A percentile compares a stretch with the other conserved stretches of the same genome.
Conservation (phyloP, 352 stramenopile species). For the Pythium sukuiense region DNA sequence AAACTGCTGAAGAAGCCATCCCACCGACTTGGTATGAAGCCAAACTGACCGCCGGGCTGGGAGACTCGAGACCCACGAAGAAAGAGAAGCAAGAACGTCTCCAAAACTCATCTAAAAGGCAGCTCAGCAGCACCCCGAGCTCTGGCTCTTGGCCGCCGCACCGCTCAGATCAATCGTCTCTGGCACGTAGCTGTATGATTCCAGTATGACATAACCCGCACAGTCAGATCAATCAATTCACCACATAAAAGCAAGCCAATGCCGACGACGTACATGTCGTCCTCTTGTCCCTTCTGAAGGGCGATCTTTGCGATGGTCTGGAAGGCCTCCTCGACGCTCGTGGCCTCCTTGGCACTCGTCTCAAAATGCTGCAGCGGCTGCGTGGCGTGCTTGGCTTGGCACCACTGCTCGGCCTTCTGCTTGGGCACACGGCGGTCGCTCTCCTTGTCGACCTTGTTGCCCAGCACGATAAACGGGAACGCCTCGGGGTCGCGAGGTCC, state of each 20-base stretch:
- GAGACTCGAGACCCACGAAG: background rate
- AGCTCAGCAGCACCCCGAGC: constrained; percentile 70
- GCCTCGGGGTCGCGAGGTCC: constrained; percentile 86
- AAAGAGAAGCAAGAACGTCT: constrained; percentile 2
- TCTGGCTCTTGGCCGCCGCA: constrained; percentile 64
- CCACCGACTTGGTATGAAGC: no score
- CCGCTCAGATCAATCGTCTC: constrained; percentile 87
- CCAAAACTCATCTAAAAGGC: constrained; percentile 9
- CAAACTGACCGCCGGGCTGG: no score
- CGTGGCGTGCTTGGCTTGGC: constrained; percentile 79
- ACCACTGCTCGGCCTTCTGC: constrained; percentile 93
- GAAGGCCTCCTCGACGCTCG: constrained; percentile 97
- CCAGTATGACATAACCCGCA: background rate
- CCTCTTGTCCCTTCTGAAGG: constrained; percentile 84
- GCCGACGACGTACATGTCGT: constrained; percentile 68
- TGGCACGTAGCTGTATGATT: constrained; percentile 60
- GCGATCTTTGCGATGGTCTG: constrained; percentile 90
- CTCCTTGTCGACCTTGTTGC: constrained; percentile 99
- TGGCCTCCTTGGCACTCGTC: constrained; percentile 96
- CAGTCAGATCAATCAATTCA: background rate
- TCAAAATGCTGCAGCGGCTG: constrained; percentile 96
- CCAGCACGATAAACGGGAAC: constrained; percentile 98
- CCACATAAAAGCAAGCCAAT: background rate
- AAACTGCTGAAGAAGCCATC: no score
- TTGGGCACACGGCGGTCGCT: constrained; percentile 83